Conservation (phyloP, 257 asterid genomes). For the Lycium ferocissimum region DNA sequence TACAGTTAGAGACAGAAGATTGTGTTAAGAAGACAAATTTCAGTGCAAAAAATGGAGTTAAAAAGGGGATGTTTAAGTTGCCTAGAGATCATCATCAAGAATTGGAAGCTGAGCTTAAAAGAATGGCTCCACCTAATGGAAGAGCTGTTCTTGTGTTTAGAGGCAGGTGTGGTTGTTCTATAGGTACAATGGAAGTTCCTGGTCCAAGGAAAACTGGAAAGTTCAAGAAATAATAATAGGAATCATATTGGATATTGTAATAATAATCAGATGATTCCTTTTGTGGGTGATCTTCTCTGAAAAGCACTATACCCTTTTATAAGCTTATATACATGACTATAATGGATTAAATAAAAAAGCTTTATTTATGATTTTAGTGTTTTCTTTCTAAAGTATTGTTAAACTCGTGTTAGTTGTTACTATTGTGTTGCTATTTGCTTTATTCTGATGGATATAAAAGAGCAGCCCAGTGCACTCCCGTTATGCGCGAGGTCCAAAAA, state of each 20-base stretch:
- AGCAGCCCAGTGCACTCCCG: no score
- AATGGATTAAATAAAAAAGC: background rate
- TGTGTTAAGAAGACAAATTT: slow-evolving; percentile 48
- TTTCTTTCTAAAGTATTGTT: background rate
- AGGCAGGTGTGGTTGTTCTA: slow-evolving; percentile 60
- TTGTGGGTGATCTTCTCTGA: background rate
- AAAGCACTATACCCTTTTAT: background rate
- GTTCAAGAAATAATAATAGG: slow-evolving; percentile 47
- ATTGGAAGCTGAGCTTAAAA: slow-evolving; percentile 63
- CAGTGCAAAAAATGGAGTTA: slow-evolving; percentile 25
- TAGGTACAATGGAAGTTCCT: slow-evolving; percentile 67
- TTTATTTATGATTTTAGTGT: background rate
- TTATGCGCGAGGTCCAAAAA: no score
- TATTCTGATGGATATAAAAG: background rate
- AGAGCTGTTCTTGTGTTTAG: slow-evolving; percentile 60
- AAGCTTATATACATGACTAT: background rate
- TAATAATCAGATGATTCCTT: background rate
- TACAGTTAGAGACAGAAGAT: slow-evolving; percentile 62
- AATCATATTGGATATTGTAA: background rate
- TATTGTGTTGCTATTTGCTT: background rate
- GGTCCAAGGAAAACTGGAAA: slow-evolving; percentile 58
- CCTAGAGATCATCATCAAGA: slow-evolving; percentile 56
- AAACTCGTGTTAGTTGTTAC: background rate
- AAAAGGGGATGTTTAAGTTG: slow-evolving; percentile 27
- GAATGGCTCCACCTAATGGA: slow-evolving; percentile 67